Conservation (phyloP, 1,139 yeast genomes). For the Dujonia santamariae region DNA sequence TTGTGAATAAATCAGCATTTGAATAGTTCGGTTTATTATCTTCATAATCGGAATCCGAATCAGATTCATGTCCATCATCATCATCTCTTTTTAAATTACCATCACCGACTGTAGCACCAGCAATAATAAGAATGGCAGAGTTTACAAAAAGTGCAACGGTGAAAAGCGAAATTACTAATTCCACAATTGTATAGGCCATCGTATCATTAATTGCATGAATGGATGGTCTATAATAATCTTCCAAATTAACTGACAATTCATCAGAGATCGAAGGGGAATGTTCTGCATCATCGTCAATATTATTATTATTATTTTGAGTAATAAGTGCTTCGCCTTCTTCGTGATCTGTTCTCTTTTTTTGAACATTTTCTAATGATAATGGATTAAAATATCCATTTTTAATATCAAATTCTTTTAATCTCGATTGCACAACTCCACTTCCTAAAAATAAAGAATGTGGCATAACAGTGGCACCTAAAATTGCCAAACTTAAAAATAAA, state of each 20-base stretch:
- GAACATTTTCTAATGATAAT: conserved; percentile 1
- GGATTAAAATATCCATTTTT: conserved; percentile 54
- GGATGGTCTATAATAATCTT: conserved; percentile 56
- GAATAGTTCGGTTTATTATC: conserved; percentile 25
- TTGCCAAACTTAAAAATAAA: conserved; percentile 80
- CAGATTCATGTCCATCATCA: conserved; percentile 35
- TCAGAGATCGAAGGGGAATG: conserved; percentile 1
- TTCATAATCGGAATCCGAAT: conserved; percentile 40
- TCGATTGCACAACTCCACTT: conserved; percentile 87
- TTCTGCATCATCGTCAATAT: conserved; percentile 6
- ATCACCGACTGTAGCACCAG: conserved; percentile 66
- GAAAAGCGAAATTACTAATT: conserved; percentile 68
- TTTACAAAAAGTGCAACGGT: conserved; percentile 84
- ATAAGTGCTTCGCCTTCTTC: conserved; percentile 7
- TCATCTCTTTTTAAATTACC: conserved; percentile 14
- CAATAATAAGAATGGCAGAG: conserved; percentile 78
- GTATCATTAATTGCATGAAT: conserved; percentile 68
- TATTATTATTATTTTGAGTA: conserved; percentile 7
- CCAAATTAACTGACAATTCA: conserved; percentile 15
- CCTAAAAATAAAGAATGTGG: conserved; percentile 94
- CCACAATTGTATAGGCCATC: conserved; percentile 70
- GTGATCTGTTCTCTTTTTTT: too few species aligned
- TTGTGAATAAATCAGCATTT: conserved; percentile 80
- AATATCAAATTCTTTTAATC: conserved; percentile 77
- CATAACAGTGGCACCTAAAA: conserved; percentile 97